phyloP scores from a whole-genome alignment of 805 yeast species.

The Zygosaccharomyces pseudorouxii region DNA sequence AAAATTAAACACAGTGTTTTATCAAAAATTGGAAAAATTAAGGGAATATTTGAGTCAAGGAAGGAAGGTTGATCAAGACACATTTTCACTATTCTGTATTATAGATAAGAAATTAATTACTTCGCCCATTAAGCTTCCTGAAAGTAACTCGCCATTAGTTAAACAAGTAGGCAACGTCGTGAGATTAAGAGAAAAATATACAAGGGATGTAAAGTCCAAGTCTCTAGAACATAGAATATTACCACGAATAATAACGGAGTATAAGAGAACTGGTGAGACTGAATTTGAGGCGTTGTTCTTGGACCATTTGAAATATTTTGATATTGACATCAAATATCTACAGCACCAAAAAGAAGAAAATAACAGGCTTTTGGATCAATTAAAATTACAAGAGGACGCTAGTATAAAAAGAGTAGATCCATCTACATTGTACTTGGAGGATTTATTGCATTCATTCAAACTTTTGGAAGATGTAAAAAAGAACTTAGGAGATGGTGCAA shows the following conservation, averaged over 20 bases:
- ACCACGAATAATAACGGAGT: conserved; percentile 49
- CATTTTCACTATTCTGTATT: conserved; percentile 44
- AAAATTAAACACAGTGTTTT: conserved; percentile 38
- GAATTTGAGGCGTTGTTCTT: conserved; percentile 41
- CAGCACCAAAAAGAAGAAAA: conserved; percentile 40
- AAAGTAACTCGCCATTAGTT: conserved; percentile 34
- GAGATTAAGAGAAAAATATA: conserved; percentile 31
- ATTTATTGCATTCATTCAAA: conserved; percentile 22
- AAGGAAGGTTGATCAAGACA: conserved; percentile 52
- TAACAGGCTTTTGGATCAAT: conserved; percentile 36
- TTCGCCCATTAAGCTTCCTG: conserved; percentile 36
- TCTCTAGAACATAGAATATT: conserved; percentile 45
- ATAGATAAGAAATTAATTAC: conserved; percentile 43
- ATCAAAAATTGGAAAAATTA: conserved; percentile 43
- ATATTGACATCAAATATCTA: conserved; percentile 46
- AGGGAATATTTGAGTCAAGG: conserved; percentile 54
- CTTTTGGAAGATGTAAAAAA: conserved; percentile 51
- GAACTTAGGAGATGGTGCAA: conserved; percentile 62
- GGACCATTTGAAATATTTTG: conserved; percentile 44
- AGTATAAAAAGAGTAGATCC: conserved; percentile 18
- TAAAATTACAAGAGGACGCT: conserved; percentile 30
- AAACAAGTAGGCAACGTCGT: conserved; percentile 36
- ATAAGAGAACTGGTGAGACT: conserved; percentile 33
- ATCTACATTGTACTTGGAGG: conserved; percentile 24
- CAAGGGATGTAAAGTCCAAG: conserved; percentile 42